These are phyloP conservation scores for Berberis vulgaris DNA, from an alignment of 164 flowering plant species.

Conservation along the genomic window DNA sequence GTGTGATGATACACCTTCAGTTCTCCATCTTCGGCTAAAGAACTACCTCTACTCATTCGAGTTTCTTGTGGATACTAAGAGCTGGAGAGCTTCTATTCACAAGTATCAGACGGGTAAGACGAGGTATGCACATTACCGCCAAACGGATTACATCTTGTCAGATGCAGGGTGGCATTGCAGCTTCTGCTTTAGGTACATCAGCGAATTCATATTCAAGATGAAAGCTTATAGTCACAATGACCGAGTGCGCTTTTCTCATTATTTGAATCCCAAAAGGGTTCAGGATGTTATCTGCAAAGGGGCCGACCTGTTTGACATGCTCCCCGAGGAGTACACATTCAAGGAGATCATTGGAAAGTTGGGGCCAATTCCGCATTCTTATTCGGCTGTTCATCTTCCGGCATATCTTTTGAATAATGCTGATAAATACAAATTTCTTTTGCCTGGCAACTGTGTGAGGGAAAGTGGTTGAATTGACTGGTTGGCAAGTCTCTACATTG, in stretches of 20 bases:
- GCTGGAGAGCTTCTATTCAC: slow-evolving; percentile 86
- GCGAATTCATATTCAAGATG: slow-evolving; percentile 79
- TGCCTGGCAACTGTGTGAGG: slow-evolving; percentile 54
- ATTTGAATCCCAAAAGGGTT: slow-evolving; percentile 47
- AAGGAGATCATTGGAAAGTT: slow-evolving; percentile 47
- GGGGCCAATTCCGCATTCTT: slow-evolving; percentile 48
- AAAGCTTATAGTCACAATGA: slow-evolving; percentile 83
- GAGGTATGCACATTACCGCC: slow-evolving; percentile 71
- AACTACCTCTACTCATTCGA: slow-evolving; percentile 80
- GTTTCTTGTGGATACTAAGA: slow-evolving; percentile 59
- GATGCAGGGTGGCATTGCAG: slow-evolving; percentile 93
- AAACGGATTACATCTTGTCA: slow-evolving; percentile 59
- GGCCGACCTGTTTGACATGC: slow-evolving; percentile 42
- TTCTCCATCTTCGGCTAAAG: slow-evolving; percentile 64
- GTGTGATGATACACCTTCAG: slow-evolving; percentile 62
- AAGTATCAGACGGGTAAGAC: slow-evolving; percentile 60
- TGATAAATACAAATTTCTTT: slow-evolving; percentile 35
- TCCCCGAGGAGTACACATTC: slow-evolving; percentile 50
- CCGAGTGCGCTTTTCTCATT: slow-evolving; percentile 62
- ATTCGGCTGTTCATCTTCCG: slow-evolving; percentile 50
- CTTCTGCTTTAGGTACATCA: slow-evolving; percentile 65
- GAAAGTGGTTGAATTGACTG: slow-evolving; percentile 22
- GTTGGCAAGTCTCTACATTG: neutral
- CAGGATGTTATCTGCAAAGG: slow-evolving; percentile 64
- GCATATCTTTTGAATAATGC: slow-evolving; percentile 42